Conservation (phyloP, 257 asterid species). For the Plantago major region DNA sequence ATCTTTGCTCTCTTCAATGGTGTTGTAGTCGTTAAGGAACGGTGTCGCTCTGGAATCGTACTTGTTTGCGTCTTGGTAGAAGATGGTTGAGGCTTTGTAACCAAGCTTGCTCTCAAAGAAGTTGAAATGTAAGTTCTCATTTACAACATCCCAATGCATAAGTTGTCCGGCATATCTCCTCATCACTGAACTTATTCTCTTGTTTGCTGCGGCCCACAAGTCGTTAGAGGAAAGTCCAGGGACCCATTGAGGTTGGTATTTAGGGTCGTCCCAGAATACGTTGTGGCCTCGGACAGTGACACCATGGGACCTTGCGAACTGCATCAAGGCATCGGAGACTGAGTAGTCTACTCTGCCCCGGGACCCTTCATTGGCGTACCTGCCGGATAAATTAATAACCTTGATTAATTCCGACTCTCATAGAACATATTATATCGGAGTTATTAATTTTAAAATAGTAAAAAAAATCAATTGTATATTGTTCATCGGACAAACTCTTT, state of each 20-base stretch:
- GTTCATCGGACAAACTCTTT: too few species aligned
- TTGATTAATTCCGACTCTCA: too few species aligned
- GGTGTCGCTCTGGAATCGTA: conserved; percentile 36
- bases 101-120: conserved; percentile 48
- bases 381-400: neutral
- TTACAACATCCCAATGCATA: conserved; percentile 47
- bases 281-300: conserved; percentile 62
- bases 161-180: conserved; percentile 33
- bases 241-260: conserved; percentile 41
- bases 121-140: conserved; percentile 38
- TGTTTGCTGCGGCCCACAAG: conserved; percentile 19
- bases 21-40: conserved; percentile 61
- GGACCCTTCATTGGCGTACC: conserved; percentile 36
- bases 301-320: conserved; percentile 21
- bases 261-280: conserved; percentile 58
- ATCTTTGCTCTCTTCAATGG: conserved; percentile 46
- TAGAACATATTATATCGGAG: too few species aligned
- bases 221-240: conserved; percentile 27
- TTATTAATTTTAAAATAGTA: too few species aligned
- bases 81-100: conserved; percentile 16
- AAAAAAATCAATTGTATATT: too few species aligned
- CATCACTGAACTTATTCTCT: conserved; percentile 36
- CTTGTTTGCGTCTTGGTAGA: conserved; percentile 28
- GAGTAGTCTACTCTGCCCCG: conserved; percentile 36
- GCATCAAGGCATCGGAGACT: conserved; percentile 37